Evolutionary conservation across 2,329 filamentous ascomycete genomes (phyloP).

Genomic region (Sclerotiophoma versabilis): DNA sequence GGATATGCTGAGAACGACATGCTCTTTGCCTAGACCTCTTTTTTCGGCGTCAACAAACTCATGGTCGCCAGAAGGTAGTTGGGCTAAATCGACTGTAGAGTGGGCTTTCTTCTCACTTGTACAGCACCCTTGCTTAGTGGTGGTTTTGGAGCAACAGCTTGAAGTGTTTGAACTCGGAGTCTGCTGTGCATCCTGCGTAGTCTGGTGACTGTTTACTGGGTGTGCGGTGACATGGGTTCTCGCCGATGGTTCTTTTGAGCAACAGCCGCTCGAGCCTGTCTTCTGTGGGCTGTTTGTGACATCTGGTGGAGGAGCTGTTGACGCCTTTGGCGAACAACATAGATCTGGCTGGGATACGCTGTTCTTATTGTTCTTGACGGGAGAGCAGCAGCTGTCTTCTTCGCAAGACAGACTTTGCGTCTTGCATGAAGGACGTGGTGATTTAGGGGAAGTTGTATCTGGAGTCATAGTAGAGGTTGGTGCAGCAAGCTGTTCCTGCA

Average conservation of each 20-base stretch:
- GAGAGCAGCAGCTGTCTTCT: not conserved
- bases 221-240: not conserved
- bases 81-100: not conserved
- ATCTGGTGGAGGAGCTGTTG: not conserved
- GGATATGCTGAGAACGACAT: slow-evolving; percentile 66
- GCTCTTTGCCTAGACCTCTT: slow-evolving; percentile 52
- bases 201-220: not conserved
- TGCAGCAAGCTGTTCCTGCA: not conserved
- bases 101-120: not conserved
- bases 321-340: not conserved
- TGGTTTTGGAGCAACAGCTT: not conserved
- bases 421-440: not conserved
- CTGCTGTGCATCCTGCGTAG: not conserved
- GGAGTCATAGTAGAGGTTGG: no score
- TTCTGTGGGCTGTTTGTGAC: not conserved
- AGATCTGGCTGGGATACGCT: not conserved
- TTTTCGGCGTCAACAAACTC: slow-evolving; percentile 30
- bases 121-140: not conserved
- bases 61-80: not conserved
- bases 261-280: not conserved
- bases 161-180: not conserved
- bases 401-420: not conserved
- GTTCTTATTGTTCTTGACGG: not conserved
- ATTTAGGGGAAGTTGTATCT: not conserved
- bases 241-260: not conserved